Evolutionary conservation across 2,329 filamentous ascomycete genomes (phyloP).

Genomic region (Fusarium sambucinum): DNA sequence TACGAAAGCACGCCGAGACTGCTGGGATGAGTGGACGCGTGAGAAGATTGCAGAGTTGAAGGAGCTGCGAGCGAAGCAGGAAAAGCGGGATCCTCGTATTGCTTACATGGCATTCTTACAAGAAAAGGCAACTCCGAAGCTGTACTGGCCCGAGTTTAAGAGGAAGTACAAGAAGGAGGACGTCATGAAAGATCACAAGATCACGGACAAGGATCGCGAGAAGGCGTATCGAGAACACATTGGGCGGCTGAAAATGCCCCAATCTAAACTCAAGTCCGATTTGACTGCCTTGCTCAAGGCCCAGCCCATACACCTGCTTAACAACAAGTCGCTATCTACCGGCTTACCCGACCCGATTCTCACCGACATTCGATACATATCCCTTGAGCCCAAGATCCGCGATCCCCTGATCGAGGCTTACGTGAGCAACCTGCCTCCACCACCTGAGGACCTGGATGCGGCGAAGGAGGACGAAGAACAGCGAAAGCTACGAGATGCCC

Average conservation of each 20-base stretch:
- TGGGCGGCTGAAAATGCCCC: conserved; percentile 73
- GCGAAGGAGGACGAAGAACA: conserved; percentile 65
- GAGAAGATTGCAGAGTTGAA: conserved; percentile 80
- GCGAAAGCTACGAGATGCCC: conserved; percentile 63
- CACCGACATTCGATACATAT: conserved; percentile 76
- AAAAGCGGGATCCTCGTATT: conserved; percentile 85
- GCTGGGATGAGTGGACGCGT: conserved; percentile 85
- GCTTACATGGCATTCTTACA: conserved; percentile 86
- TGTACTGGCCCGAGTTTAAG: conserved; percentile 98
- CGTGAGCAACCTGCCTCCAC: conserved; percentile 71
- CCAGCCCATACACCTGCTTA: conserved; percentile 69
- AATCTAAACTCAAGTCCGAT: conserved; percentile 75
- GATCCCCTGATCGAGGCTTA: conserved; percentile 75
- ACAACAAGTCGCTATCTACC: conserved; percentile 67
- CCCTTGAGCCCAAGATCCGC: conserved; percentile 69
- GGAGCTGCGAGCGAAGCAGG: conserved; percentile 78
- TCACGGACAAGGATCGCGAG: conserved; percentile 82
- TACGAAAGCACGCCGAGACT: conserved; percentile 84
- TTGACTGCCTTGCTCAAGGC: conserved; percentile 73
- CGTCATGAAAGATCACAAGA: conserved; percentile 79
- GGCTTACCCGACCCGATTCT: conserved; percentile 73
- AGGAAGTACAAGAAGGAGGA: conserved; percentile 87
- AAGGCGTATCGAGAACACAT: conserved; percentile 83
- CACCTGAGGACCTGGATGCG: conserved; percentile 59
- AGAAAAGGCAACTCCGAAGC: conserved; percentile 84